A percentile compares a stretch with the other conserved stretches of the same genome.
Conservation (phyloP, 176 grass and related monocot genomes). For the Carex parvula region DNA sequence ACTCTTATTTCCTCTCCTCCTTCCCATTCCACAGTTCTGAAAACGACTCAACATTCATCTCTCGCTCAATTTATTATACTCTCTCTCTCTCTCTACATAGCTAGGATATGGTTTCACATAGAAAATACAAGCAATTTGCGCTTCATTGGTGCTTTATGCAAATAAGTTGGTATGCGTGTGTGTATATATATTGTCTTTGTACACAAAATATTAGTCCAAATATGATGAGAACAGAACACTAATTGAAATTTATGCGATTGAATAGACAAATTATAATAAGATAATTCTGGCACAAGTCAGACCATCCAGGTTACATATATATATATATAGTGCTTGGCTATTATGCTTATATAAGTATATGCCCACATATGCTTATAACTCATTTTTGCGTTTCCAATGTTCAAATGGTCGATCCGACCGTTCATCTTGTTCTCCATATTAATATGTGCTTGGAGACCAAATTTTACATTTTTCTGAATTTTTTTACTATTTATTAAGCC, state of each 20-base stretch:
- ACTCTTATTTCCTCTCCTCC: not conserved
- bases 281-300: not conserved
- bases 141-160: not conserved
- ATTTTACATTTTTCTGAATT: no score
- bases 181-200: not conserved
- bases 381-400: no score
- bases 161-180: not conserved
- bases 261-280: no score
- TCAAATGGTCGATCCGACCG: no score
- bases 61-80: conserved; percentile 2
- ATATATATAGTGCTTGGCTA: no score
- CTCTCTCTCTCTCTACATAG: not conserved
- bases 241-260: no score
- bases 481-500: no score
- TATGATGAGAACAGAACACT: not conserved
- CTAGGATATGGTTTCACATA: not conserved
- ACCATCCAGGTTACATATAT: not conserved
- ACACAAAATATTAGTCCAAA: not conserved
- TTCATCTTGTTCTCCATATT: no score
- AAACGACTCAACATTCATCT: conserved; percentile 9
- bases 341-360: no score
- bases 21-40: not conserved
- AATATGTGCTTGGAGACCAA: no score
- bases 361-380: no score
- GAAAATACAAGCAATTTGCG: not conserved